phyloP scores from a whole-genome alignment of 768 basidiomycete genomes.

The Amanita pallidorosea region DNA sequence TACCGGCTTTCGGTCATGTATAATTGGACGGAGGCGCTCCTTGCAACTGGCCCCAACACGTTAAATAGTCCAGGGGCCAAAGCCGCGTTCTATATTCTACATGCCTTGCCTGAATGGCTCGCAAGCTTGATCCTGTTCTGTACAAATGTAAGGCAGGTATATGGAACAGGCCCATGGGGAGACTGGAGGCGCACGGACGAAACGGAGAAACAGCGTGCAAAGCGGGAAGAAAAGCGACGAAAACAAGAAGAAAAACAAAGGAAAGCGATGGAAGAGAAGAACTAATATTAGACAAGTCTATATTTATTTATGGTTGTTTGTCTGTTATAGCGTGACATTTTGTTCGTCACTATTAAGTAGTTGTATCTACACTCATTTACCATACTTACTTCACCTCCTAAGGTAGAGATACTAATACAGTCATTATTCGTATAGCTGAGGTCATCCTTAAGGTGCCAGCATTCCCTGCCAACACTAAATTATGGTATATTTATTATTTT shows the following conservation, averaged over 20 bases:
- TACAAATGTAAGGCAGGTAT: conserved; percentile 21
- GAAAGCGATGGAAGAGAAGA: neutral
- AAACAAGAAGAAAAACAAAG: conserved; percentile 5
- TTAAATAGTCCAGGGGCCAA: conserved; percentile 25
- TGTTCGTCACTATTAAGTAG: too few relatives aligned
- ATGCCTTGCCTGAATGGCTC: conserved; percentile 33
- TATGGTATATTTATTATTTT: too few relatives aligned
- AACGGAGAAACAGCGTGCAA: conserved; percentile 14
- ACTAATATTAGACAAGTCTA: too few relatives aligned
- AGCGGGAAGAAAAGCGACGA: conserved; percentile 12
- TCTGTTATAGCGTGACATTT: too few relatives aligned
- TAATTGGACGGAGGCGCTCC: conserved; percentile 21
- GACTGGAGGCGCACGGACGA: conserved; percentile 22
- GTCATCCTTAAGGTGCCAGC: too few relatives aligned
- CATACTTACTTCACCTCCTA: too few relatives aligned
- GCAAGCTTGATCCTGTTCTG: conserved; percentile 15
- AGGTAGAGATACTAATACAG: too few relatives aligned
- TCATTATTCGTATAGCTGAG: too few relatives aligned
- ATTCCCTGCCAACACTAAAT: too few relatives aligned
- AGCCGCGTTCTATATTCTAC: conserved; percentile 27
- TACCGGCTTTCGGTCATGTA: conserved; percentile 32
- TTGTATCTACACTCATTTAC: too few relatives aligned
- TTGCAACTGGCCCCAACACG: conserved; percentile 17
- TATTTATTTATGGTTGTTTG: too few relatives aligned
- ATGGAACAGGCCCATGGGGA: conserved; percentile 22